These are phyloP conservation scores for Stachybotrys chartarum DNA, from an alignment of 2,329 filamentous ascomycete species.

Conservation along the genomic window DNA sequence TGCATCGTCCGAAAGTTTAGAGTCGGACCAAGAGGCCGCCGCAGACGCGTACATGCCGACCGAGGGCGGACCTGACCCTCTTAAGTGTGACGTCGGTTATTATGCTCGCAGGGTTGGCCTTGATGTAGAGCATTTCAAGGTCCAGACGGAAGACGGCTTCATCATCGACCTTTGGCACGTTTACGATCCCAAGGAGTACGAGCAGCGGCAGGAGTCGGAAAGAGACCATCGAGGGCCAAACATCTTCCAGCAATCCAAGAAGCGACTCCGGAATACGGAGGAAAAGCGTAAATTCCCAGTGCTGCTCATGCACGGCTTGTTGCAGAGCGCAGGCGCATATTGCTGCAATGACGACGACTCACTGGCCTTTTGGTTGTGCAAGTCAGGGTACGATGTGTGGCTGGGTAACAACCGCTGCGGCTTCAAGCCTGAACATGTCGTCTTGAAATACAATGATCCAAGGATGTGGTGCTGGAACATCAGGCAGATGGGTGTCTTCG, in stretches of 20 bases:
- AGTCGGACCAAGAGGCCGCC: constrained; percentile 34
- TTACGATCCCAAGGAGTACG: constrained; percentile 73
- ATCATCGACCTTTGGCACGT: constrained; percentile 85
- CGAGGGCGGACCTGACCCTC: constrained; percentile 72
- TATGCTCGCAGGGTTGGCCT: constrained; percentile 84
- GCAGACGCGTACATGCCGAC: constrained; percentile 60
- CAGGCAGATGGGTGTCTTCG: constrained; percentile 84
- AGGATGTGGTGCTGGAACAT: constrained; percentile 98
- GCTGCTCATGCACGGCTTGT: constrained; percentile 77
- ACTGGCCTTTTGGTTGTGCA: constrained; percentile 85
- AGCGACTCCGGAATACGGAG: constrained; percentile 25
- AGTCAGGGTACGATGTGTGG: constrained; percentile 92
- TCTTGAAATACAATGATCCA: constrained; percentile 67
- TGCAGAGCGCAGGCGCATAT: constrained; percentile 84
- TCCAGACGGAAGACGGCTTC: constrained; percentile 92
- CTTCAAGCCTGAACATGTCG: constrained; percentile 67
- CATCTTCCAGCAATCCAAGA: constrained; percentile 44
- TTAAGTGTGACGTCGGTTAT: constrained; percentile 74
- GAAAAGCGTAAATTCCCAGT: constrained; percentile 66
- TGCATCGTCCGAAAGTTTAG: constrained; percentile 25
- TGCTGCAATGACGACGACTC: constrained; percentile 87
- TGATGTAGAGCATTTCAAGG: constrained; percentile 73
- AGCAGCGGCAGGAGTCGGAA: constrained; percentile 41
- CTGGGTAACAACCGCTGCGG: constrained; percentile 90
- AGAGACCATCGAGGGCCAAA: constrained; percentile 48